Percentiles rank a stretch among this genome's conserved stretches.
Conservation (phyloP, 345 rosid genomes). For the Ceriops zippeliana region DNA sequence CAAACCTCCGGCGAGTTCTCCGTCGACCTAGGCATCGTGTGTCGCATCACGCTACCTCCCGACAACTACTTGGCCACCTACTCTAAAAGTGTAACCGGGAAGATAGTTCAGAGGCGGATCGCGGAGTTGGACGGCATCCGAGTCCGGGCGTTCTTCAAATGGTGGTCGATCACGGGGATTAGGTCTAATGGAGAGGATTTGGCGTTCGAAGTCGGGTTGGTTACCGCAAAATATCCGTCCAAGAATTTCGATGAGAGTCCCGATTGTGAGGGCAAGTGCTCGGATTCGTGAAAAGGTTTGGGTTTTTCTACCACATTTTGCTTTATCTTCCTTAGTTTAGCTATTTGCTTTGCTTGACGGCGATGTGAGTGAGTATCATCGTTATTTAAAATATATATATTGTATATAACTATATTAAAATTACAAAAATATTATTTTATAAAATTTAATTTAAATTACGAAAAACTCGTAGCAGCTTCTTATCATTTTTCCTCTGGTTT, state of each 20-base stretch:
- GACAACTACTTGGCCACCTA: constrained; percentile 89
- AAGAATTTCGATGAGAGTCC: constrained; percentile 65
- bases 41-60: constrained; percentile 79
- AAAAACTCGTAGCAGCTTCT: no score
- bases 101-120: constrained; percentile 60
- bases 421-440: no score
- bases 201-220: constrained; percentile 72
- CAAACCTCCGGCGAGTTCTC: constrained; percentile 67
- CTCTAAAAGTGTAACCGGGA: constrained; percentile 58
- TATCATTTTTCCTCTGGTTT: no score
- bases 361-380: no score
- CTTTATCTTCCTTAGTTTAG: neutral
- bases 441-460: no score
- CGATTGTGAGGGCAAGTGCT: constrained; percentile 56
- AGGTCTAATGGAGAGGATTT: constrained; percentile 62
- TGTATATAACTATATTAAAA: no score
- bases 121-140: constrained; percentile 74
- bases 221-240: constrained; percentile 67
- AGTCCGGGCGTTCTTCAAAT: constrained; percentile 71
- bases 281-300: constrained; percentile 38
- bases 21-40: constrained; percentile 54
- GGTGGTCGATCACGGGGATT: constrained; percentile 95
- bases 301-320: neutral
- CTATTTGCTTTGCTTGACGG: no score
- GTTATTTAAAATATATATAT: no score